A percentile compares a stretch with the other conserved stretches of the same genome.
Conservation (phyloP, 345 rosid species). For the Lepidium sativum region DNA sequence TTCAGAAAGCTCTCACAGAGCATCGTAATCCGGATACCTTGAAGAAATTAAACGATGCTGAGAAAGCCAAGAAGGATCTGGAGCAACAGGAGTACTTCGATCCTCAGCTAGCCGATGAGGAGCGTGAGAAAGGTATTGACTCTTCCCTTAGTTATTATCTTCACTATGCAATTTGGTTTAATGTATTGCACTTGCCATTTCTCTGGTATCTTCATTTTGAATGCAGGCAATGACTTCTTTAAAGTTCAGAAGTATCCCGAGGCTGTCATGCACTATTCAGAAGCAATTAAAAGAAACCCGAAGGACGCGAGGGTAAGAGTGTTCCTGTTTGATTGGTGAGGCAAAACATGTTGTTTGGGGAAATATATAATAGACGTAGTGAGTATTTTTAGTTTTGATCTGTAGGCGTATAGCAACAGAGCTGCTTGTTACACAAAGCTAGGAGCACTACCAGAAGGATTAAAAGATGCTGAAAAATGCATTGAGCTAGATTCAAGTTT, state of each 20-base stretch:
- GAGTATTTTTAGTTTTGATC: background rate
- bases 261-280: slow-evolving; percentile 84
- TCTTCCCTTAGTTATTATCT: background rate
- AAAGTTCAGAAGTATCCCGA: slow-evolving; percentile 90
- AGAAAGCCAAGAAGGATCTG: slow-evolving; percentile 83
- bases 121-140: slow-evolving; percentile 82
- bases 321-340: background rate
- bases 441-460: slow-evolving; percentile 86
- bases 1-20: slow-evolving; percentile 98
- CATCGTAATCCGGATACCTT: slow-evolving; percentile 93
- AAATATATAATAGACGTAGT: background rate
- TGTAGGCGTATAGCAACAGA: slow-evolving; percentile 82
- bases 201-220: background rate
- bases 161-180: background rate
- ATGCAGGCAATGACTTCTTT: slow-evolving; percentile 75
- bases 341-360: background rate
- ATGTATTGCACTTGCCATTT: background rate
- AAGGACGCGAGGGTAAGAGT: slow-evolving; percentile 52
- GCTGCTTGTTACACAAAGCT: slow-evolving; percentile 97
- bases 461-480: slow-evolving; percentile 97
- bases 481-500: slow-evolving; percentile 90
- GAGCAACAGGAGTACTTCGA: slow-evolving; percentile 92
- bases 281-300: slow-evolving; percentile 80
- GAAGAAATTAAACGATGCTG: slow-evolving; percentile 88
- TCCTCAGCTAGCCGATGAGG: slow-evolving; percentile 86